Evolutionary conservation across 2,329 filamentous ascomycete species (phyloP), one percentile per base, ranked within the genome.

Genomic region (Biscogniauxia mediterranea): DNA sequence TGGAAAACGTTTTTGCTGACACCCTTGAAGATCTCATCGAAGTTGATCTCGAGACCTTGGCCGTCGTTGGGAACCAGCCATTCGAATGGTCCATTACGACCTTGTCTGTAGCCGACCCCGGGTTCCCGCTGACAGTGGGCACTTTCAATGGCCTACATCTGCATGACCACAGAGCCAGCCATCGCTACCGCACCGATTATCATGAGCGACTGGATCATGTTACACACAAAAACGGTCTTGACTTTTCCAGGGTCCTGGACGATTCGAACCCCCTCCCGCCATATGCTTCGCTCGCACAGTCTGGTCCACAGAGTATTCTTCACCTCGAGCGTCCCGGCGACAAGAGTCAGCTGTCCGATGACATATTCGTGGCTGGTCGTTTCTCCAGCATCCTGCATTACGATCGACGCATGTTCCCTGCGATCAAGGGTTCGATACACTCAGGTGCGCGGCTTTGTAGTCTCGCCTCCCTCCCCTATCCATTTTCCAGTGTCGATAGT

Each of bases 381-480:
- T 97, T 97, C 73, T 90, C 93, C 4, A 93, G 88, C 69, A 91
- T 97, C 60, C 80, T 97, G 3, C 89, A 92, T 71, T 98, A 97
- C 76, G 93, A 97, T 72, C 86, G 93, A 3, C 89, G 94, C 52
- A 92, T 86, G 75, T 96, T 97, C 70, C 91, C 92, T 0, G 85
- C 85, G 17, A 83, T 97, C 7, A 84, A 87, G 62, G 89, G 87
- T 5, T 92, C 92, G 0, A 88, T 97, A 9, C 88, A 96, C 75
- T 96, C 92, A 0, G 93, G 93, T 1, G 92, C 91, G 0, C 83
- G 89, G 5, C 82, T 97, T 11, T 92, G 90, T 57, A 88, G 88
- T 61, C 79, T 97, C 62, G 79, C 89, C 0, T 87, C 87, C 0
- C 78, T 93, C 9, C 89, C 90, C 0, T 85, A 87, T 64, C 85